Conservation (phyloP, 2,329 filamentous ascomycete species). For the Claviceps sp. region DNA sequence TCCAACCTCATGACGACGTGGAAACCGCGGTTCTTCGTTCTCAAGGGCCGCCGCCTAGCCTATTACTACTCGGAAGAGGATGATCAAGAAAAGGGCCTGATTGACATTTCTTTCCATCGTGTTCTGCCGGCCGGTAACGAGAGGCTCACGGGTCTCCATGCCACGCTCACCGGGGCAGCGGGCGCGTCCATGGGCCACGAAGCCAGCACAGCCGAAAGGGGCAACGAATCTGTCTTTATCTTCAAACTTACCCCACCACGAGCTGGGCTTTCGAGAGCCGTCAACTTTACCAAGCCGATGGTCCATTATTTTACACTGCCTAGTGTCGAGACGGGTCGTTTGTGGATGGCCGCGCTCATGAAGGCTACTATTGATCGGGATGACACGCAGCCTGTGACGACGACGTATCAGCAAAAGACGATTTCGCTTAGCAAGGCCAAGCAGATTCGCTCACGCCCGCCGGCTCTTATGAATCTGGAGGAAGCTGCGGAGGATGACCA, state of each 20-base stretch:
- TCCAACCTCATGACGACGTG: slow-evolving; percentile 93
- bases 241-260: slow-evolving; percentile 95
- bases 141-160: slow-evolving; percentile 77
- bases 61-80: slow-evolving; percentile 96
- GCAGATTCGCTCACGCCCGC: slow-evolving; percentile 77
- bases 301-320: slow-evolving; percentile 97
- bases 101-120: slow-evolving; percentile 94
- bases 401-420: slow-evolving; percentile 93
- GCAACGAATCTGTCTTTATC: slow-evolving; percentile 71
- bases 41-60: slow-evolving; percentile 78
- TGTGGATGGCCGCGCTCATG: slow-evolving; percentile 98
- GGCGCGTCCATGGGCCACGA: slow-evolving; percentile 31
- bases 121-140: slow-evolving; percentile 93
- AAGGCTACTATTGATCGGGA: slow-evolving; percentile 97
- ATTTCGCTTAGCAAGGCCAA: slow-evolving; percentile 84
- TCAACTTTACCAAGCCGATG: slow-evolving; percentile 94
- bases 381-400: slow-evolving; percentile 63
- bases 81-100: slow-evolving; percentile 83
- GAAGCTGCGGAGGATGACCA: slow-evolving; percentile 20
- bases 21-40: slow-evolving; percentile 92
- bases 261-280: slow-evolving; percentile 71
- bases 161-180: slow-evolving; percentile 79
- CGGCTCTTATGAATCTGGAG: slow-evolving; percentile 66
- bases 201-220: slow-evolving; percentile 25
- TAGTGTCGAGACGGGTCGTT: slow-evolving; percentile 70